Conservation (phyloP, 139 green algal species). For the Tetradesmus obliquus region DNA sequence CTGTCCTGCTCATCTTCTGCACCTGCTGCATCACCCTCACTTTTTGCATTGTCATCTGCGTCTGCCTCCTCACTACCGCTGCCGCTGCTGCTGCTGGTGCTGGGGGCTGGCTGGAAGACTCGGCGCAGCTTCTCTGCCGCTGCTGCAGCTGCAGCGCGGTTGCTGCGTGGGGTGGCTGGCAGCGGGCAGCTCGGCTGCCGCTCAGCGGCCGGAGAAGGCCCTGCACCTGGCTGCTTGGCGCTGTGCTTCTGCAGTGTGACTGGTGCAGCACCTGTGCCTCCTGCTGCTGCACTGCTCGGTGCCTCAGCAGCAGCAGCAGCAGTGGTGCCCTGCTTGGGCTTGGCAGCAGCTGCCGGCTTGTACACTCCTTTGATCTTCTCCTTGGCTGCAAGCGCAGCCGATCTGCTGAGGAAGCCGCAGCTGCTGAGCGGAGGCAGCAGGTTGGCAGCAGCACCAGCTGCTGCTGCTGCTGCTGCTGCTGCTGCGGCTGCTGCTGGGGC, state of each 20-base stretch:
- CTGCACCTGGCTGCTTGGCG: background rate
- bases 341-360: background rate
- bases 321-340: background rate
- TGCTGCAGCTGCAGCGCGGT: background rate
- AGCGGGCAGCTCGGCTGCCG: background rate
- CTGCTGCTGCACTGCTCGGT: background rate
- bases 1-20: background rate
- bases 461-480: background rate
- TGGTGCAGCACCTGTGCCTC: background rate
- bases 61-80: background rate
- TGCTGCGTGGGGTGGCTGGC: background rate
- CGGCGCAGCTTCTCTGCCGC: background rate
- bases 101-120: background rate
- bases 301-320: background rate
- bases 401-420: background rate
- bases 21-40: background rate
- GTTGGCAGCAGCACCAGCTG: background rate
- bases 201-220: background rate
- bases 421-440: background rate
- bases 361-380: background rate
- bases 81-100: background rate
- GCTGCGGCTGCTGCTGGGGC: too few species aligned
- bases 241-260: background rate
- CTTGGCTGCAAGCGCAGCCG: background rate
- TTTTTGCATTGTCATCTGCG: background rate